Evolutionary conservation across 2,329 filamentous ascomycete genomes (phyloP), one percentile per base, ranked within the genome.

Genomic region (Aspergillus uvarum): DNA sequence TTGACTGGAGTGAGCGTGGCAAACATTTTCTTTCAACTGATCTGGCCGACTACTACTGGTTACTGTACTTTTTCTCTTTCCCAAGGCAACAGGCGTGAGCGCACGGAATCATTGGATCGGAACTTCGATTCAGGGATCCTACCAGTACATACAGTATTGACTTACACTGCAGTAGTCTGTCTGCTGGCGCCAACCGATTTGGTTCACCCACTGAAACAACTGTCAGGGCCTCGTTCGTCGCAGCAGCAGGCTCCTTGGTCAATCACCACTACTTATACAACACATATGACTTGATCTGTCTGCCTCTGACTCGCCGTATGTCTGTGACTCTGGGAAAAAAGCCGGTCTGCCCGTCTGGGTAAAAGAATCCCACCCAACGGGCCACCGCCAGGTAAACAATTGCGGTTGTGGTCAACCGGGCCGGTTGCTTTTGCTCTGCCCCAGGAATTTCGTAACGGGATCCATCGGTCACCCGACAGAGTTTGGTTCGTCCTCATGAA

Each of bases 391-490:
- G 42, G 49, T 49, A 42, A 38, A 44, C 12, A 10, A 35, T 16
- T 16, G 32, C 12, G 32, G 14, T 16, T 52, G 14, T 58, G 22
- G 26, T 42, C 24, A 59, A 58, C 59, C 64, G 64, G 63, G 32
- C 61, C 61, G 65, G 61, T 59, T 61, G 42, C 14, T 44, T 48
- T 48, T 42, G 26, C 26, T 29, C 49, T 66, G 64, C 64, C 65
- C 66, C 65, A 64, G 65, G 63, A 55, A 66, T 55, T 64, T 64
- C 63, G 63, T 67, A 66, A 65, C 24, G 60, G 60, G 61, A 65
- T 65, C 62, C 62, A 64, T 64, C 59, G 53, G 50, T 58, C 47
- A 54, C 26, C 16, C 50, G 56, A 59, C 49, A 61, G 54, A 63
- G 52, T 62, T 59, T 61, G 58, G 49, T 55, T 52, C 48, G 52